phyloP scores from a whole-genome alignment of 2,329 filamentous ascomycete genomes.

The Pseudodiploospora longispora region DNA sequence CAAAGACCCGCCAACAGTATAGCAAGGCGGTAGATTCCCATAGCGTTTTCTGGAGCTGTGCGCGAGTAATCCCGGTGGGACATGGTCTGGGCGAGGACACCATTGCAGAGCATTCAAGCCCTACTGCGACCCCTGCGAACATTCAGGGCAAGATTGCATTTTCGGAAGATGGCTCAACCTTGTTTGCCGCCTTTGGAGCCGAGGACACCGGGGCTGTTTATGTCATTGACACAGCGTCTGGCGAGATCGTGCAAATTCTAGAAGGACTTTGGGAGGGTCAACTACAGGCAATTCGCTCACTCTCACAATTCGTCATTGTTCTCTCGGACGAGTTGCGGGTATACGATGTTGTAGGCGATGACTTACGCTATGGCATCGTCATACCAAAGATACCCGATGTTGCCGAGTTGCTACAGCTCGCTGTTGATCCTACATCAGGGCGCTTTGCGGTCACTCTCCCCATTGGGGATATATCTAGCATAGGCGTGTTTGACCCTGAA shows the following conservation, averaged over 20 bases:
- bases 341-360: constrained; percentile 77
- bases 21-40: constrained; percentile 44
- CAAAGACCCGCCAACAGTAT: constrained; percentile 59
- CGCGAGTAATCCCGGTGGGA: constrained; percentile 47
- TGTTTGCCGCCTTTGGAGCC: constrained; percentile 59
- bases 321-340: constrained; percentile 67
- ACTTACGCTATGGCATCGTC: constrained; percentile 58
- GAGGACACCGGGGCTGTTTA: constrained; percentile 56
- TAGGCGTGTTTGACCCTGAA: constrained; percentile 61
- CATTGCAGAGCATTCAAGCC: constrained; percentile 18
- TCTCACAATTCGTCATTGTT: constrained; percentile 67
- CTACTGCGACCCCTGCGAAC: constrained; percentile 20
- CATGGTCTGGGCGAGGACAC: constrained; percentile 37
- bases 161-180: constrained; percentile 74
- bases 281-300: constrained; percentile 60
- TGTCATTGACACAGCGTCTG: constrained; percentile 65
- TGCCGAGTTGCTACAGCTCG: constrained; percentile 52
- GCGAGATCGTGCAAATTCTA: constrained; percentile 57
- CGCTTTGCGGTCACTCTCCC: constrained; percentile 58
- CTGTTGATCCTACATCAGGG: constrained; percentile 58
- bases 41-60: constrained; percentile 65
- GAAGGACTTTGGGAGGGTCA: constrained; percentile 58
- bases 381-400: constrained; percentile 37
- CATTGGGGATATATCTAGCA: constrained; percentile 37
- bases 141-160: constrained; percentile 63